Base-by-base conservation (phyloP, 2,329 filamentous ascomycete genomes). In the Arthrobotrys conoides region DNA sequence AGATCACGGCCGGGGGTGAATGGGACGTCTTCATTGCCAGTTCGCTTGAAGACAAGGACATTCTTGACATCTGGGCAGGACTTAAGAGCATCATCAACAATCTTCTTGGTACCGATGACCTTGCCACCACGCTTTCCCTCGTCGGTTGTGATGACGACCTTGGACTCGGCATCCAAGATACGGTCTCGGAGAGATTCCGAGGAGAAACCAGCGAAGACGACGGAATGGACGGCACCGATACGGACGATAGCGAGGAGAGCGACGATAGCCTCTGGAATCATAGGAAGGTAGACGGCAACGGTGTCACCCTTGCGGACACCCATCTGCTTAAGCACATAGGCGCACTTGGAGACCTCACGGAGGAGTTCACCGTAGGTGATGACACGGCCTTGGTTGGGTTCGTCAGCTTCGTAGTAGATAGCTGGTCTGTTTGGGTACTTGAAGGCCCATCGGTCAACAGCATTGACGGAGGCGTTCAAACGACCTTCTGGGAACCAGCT, bases 401-500 rank as follows among this genome's bases (percentile, higher is more conserved):
- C 96, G 83, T 99, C 96, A 79, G 94, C 95, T 87, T 99, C 96
- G 87, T 98, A 99, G 87, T 98, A 97, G 86, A 99, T 97, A 84
- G 96, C 96, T 59, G 96, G 90, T 86, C 92, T 93, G 86, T 98
- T 87, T 59, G 96, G 96, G 86, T 97, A 91, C 86, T 94, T 94
- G 86, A 96, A 89, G n/a, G 96, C 96, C 85, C 98, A 95, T 80
- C 96, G 93, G 84, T 99, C 96, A 81, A 99, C 91, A 83, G 94
- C 97, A 88, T 99, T 99, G 90, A 94, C 98, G 30, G 93, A 96
- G 80, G 96, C 96, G 83, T 99, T 99, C 83, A 99, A 88, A 83
- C 91, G 90, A 81, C 96, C 96, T 87, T 97, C 96, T 79, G 94
- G 86, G 84, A 98, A 99, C 95, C 96, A 99, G 80, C 94, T 92